Evolutionary conservation across 2,329 filamentous ascomycete species (phyloP), one percentile per base, ranked within the genome.

Genomic region (Ceratocystis albifundus): DNA sequence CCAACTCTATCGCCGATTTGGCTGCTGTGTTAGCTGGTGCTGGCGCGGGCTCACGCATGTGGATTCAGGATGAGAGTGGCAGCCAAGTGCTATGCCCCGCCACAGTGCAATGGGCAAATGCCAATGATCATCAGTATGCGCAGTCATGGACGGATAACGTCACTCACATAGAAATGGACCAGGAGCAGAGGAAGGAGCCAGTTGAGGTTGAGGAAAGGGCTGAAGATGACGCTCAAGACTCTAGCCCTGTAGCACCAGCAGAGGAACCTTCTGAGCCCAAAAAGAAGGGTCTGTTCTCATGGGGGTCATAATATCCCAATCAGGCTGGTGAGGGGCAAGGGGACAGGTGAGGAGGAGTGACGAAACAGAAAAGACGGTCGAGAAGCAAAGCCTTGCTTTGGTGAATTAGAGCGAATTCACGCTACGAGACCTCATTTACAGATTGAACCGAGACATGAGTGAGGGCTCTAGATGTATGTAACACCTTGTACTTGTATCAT

Each of bases 1-100:
- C 79, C 64, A 87, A 86, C 73, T 77, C 78, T 12, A 77, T 88
- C 61, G 85, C 85, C 66, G 85, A 88, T 73, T 78, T 88, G 69
- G 84, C 85, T 0, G 80, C 79, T 25, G 80, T 84, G 25, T 77
- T 86, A 65, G 75, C 74, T 6, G 83, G 82, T 3, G 69, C 72
- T 8, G 82, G 82, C 46, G 75, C 77, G 68, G 81, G 82, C 44
- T 84, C 81, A 73, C 77, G 74, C 71, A 76, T 84, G 67, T 72
- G 73, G 71, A 41, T 71, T 15, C 48, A 68, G 57, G 59, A 59
- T 1, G 48, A 67, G 70, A 45, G 67, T 55, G 67, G 62, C 5
- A 70, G 70, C 4, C 65, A 69, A 30, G 68, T 72, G 67, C 73
- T 80, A 15, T 68, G 78, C 25, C 72, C 72, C 30, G 79, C 79